Evolutionary conservation across 495 filamentous ascomycete species (phyloP).

Genomic region (Lasiosphaeris hirsuta): DNA sequence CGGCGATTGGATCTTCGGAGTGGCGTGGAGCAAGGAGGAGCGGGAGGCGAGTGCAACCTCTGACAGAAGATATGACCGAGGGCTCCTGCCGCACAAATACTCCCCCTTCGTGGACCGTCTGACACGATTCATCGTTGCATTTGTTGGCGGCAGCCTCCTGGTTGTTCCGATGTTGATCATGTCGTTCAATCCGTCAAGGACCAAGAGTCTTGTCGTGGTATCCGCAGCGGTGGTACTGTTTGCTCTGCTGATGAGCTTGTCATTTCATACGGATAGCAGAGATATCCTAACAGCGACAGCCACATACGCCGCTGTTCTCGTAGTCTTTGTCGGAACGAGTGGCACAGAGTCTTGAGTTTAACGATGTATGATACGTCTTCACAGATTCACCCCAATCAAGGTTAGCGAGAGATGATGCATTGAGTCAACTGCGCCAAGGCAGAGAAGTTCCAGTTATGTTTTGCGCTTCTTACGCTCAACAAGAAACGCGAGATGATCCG

Average conservation of each 20-base stretch:
- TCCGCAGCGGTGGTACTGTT: slow-evolving; percentile 19
- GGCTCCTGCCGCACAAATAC: not conserved
- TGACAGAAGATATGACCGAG: too few species aligned
- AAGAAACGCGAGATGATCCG: too few species aligned
- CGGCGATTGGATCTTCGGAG: too few species aligned
- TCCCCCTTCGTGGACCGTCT: not conserved
- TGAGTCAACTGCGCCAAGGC: too few species aligned
- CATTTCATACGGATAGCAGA: slow-evolving; percentile 11
- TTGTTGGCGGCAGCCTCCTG: slow-evolving; percentile 10
- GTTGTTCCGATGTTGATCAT: slow-evolving; percentile 22
- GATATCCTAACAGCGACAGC: slow-evolving; percentile 24
- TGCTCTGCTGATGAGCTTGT: slow-evolving; percentile 13
- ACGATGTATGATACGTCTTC: too few species aligned
- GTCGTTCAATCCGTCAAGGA: slow-evolving; percentile 8
- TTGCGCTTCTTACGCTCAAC: too few species aligned
- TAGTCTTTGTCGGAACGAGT: slow-evolving; percentile 22
- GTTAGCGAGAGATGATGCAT: too few species aligned
- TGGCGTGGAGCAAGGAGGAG: too few species aligned
- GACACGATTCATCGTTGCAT: slow-evolving; percentile 10
- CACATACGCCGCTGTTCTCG: slow-evolving; percentile 26
- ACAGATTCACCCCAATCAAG: too few species aligned
- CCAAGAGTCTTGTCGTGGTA: slow-evolving; percentile 19
- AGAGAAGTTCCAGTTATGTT: too few species aligned
- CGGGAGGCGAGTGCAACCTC: too few species aligned
- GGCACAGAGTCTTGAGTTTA: too few species aligned